Evolutionary conservation across 257 asterid species (phyloP).

Genomic region (Capsicum pubescens): DNA sequence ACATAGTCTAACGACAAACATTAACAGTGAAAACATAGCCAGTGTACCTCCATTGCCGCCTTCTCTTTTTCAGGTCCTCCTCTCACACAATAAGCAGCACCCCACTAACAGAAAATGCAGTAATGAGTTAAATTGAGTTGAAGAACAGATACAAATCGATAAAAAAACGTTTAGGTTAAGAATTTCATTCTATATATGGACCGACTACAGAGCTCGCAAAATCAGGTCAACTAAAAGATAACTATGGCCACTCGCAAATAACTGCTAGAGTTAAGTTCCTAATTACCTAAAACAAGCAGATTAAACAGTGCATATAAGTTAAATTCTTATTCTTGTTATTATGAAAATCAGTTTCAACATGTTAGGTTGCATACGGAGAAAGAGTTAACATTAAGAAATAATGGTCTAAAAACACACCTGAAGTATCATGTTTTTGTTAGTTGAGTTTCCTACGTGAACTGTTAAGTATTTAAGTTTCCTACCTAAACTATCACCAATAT

Average conservation of each 20-base stretch:
- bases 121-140: not conserved
- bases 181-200: not conserved
- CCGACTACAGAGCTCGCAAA: not conserved
- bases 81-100: slow-evolving; percentile 36
- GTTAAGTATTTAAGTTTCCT: too few species aligned
- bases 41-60: slow-evolving; percentile 62
- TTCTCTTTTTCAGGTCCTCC: slow-evolving; percentile 34
- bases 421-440: too few species aligned
- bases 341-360: not conserved
- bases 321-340: too few species aligned
- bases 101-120: slow-evolving; percentile 54
- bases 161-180: not conserved
- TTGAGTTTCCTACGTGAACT: too few species aligned
- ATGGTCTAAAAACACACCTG: too few species aligned
- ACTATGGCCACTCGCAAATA: not conserved
- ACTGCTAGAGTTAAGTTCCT: not conserved
- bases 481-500: too few species aligned
- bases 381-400: not conserved
- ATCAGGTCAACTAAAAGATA: not conserved
- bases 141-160: not conserved
- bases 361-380: not conserved
- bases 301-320: too few species aligned
- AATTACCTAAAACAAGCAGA: not conserved
- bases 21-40: not conserved
- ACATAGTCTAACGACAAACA: not conserved